These are phyloP conservation scores for Nicotiana benthamiana DNA, from an alignment of 257 asterid genomes.

Conservation along the genomic window DNA sequence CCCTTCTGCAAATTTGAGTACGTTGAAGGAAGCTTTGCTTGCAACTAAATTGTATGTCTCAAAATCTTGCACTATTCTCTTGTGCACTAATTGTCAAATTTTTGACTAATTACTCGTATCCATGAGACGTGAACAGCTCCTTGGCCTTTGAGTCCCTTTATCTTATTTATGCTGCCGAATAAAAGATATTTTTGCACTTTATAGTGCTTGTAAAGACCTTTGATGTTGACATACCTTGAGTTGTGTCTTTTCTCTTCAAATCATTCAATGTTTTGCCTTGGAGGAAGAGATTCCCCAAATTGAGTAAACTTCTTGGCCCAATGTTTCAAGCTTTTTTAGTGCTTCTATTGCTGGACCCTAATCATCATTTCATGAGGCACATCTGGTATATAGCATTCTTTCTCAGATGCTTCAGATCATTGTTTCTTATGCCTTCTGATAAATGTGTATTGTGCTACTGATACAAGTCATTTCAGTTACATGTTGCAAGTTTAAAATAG, in stretches of 20 bases:
- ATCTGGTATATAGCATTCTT: not conserved
- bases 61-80: not conserved
- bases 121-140: not conserved
- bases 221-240: not conserved
- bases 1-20: constrained; percentile 68
- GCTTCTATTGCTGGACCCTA: not conserved
- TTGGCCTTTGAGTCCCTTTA: not conserved
- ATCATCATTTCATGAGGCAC: not conserved
- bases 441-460: not conserved
- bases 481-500: not conserved
- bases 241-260: not conserved
- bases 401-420: not conserved
- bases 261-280: not conserved
- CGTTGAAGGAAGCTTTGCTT: constrained; percentile 57
- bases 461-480: not conserved
- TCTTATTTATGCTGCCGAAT: not conserved
- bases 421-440: constrained; percentile 1
- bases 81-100: not conserved
- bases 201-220: not conserved
- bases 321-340: not conserved
- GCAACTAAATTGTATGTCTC: constrained; percentile 57
- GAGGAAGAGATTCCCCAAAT: not conserved
- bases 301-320: not conserved
- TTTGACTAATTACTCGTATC: not conserved
- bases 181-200: not conserved